phyloP scores from a whole-genome alignment of 2,329 filamentous ascomycete genomes.

The Hymenoscyphus linearis region DNA sequence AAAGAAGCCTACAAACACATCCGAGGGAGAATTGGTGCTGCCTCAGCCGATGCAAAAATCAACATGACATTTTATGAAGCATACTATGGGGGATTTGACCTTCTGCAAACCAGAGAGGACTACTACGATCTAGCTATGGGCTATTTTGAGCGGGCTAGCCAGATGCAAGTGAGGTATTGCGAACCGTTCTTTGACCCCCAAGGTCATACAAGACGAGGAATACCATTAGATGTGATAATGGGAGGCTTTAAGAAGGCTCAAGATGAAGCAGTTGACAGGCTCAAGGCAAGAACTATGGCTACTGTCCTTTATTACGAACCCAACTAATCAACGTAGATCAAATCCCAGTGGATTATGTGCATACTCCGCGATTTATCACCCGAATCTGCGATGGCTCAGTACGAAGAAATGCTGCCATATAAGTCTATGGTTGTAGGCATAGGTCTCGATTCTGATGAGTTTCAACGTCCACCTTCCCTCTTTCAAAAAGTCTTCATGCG shows the following conservation, averaged over 20 bases:
- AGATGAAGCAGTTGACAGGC: constrained; percentile 49
- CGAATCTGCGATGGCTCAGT: constrained; percentile 44
- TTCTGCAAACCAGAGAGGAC: constrained; percentile 58
- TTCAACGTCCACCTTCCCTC: constrained; percentile 46
- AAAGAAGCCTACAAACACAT: constrained; percentile 15
- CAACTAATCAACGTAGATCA: constrained; percentile 13
- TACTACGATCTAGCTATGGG: constrained; percentile 66
- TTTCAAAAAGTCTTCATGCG: constrained; percentile 56
- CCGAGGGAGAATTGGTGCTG: constrained; percentile 15
- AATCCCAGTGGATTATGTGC: constrained; percentile 61
- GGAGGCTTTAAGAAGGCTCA: constrained; percentile 56
- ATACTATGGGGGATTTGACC: constrained; percentile 70
- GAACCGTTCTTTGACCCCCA: constrained; percentile 79
- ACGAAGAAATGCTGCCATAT: constrained; percentile 34
- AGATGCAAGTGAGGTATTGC: constrained; percentile 61
- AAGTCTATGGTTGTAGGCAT: constrained; percentile 44
- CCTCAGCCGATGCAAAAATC: constrained; percentile 9
- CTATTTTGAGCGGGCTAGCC: constrained; percentile 60
- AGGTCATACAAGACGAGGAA: constrained; percentile 58
- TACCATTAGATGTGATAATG: constrained; percentile 57
- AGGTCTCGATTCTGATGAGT: constrained; percentile 59
- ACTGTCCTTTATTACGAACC: background rate
- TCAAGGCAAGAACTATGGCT: constrained; percentile 45
- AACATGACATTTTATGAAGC: constrained; percentile 55
- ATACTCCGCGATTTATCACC: constrained; percentile 65